These are phyloP conservation scores for Microbotryum lychnidis-dioicae DNA, from an alignment of 1,284 basidiomycete genomes.

Conservation along the genomic window DNA sequence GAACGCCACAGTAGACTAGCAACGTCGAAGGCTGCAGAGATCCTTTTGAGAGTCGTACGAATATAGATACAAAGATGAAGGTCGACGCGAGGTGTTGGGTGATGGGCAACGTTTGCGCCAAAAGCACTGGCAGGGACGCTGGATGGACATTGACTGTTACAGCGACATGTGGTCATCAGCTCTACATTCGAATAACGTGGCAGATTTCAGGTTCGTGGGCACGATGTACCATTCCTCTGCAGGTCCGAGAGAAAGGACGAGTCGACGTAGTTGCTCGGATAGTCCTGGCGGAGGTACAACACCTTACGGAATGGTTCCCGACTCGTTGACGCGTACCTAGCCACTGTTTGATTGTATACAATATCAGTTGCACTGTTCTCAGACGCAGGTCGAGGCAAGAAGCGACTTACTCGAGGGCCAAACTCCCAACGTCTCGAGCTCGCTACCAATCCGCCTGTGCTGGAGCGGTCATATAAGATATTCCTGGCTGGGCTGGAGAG, in stretches of 20 bases:
- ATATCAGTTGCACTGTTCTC: no score
- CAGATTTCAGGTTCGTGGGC: not conserved
- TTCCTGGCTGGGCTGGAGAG: no score
- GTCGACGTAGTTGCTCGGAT: slow-evolving; percentile 35
- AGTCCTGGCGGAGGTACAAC: slow-evolving; percentile 29
- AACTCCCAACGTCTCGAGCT: no score
- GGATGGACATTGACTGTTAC: slow-evolving; percentile 61
- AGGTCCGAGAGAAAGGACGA: slow-evolving; percentile 30
- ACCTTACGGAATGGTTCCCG: slow-evolving; percentile 23
- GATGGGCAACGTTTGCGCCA: slow-evolving; percentile 64
- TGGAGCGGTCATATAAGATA: no score
- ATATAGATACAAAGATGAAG: slow-evolving; percentile 71
- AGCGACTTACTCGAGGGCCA: no score
- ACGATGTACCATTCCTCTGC: slow-evolving; percentile 34
- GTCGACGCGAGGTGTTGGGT: slow-evolving; percentile 76
- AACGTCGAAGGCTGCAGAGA: slow-evolving; percentile 40
- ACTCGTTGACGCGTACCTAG: no score
- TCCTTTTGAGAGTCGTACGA: slow-evolving; percentile 60
- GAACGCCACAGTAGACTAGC: slow-evolving; percentile 42
- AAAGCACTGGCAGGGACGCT: slow-evolving; percentile 64
- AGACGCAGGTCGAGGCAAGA: no score
- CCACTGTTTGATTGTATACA: no score
- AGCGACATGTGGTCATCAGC: not conserved
- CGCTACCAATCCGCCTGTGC: no score
- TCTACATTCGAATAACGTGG: not conserved